Percentiles rank a stretch among this genome's conserved stretches.
Evolutionary conservation across 1,139 yeast genomes (phyloP).

Genomic region (Blastobotrys aristatus): DNA sequence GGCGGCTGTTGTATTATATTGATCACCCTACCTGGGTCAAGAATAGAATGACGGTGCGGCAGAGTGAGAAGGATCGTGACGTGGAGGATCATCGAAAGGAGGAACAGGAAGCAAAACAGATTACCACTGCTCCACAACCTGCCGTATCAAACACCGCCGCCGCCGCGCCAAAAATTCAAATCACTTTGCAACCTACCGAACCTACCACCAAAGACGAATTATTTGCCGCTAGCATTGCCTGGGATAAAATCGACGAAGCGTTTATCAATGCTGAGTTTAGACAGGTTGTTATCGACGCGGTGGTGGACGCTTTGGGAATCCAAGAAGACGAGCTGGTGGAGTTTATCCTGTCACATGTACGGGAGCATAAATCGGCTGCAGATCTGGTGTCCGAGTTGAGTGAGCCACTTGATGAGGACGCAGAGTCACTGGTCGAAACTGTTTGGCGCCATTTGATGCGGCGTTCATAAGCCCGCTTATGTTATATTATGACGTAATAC

Average conservation of each 20-base stretch:
- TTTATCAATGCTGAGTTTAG: slow-evolving; percentile 24
- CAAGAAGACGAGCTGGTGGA: slow-evolving; percentile 35
- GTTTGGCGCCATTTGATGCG: slow-evolving; percentile 30
- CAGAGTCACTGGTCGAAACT: slow-evolving; percentile 27
- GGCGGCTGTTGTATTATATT: slow-evolving; percentile 27
- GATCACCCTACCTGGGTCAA: slow-evolving; percentile 35
- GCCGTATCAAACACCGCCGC: neutral
- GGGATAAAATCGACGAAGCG: slow-evolving; percentile 28
- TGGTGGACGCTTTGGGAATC: slow-evolving; percentile 34
- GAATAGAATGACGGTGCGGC: slow-evolving; percentile 25
- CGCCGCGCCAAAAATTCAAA: neutral
- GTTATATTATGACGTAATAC: too few species aligned
- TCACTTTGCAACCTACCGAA: neutral
- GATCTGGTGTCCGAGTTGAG: slow-evolving; percentile 31
- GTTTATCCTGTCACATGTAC: slow-evolving; percentile 29
- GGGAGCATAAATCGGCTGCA: slow-evolving; percentile 26
- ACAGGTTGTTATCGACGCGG: slow-evolving; percentile 28
- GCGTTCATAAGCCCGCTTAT: slow-evolving; percentile 23
- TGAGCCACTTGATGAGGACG: slow-evolving; percentile 36
- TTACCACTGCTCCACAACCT: neutral
- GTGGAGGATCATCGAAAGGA: slow-evolving; percentile 27
- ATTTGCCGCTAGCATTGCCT: slow-evolving; percentile 25
- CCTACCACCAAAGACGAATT: slow-evolving; percentile 15
- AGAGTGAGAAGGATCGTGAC: slow-evolving; percentile 31
- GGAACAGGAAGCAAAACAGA: slow-evolving; percentile 17